Evolutionary conservation across 805 yeast species (phyloP).

Genomic region (Isabelozyma gotoi): DNA sequence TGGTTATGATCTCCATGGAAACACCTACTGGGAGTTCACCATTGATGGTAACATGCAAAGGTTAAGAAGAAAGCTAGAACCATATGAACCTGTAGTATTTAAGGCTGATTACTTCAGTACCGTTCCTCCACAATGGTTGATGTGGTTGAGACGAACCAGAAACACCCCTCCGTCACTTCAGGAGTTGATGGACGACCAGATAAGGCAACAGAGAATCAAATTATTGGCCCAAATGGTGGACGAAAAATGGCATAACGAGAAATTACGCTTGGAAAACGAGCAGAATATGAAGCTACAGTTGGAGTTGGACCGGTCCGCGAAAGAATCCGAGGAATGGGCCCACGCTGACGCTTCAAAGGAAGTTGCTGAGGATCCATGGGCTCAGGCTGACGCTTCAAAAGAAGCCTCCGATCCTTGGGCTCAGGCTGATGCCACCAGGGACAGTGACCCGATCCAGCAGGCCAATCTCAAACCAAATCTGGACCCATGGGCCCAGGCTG

Average conservation of each 20-base stretch:
- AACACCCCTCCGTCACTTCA: constrained; percentile 57
- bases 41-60: constrained; percentile 51
- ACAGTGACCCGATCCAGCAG: background rate
- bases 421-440: background rate
- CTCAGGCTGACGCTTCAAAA: constrained; percentile 25
- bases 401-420: background rate
- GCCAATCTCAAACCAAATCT: background rate
- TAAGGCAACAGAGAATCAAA: constrained; percentile 54
- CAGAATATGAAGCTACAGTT: constrained; percentile 26
- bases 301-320: constrained; percentile 29
- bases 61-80: constrained; percentile 65
- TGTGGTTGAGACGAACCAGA: constrained; percentile 74
- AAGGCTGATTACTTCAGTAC: constrained; percentile 59
- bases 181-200: constrained; percentile 60
- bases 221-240: constrained; percentile 49
- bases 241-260: constrained; percentile 38
- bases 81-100: constrained; percentile 45
- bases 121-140: constrained; percentile 73
- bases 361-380: constrained; percentile 29
- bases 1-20: constrained; percentile 80
- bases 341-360: background rate
- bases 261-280: constrained; percentile 30
- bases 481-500: constrained; percentile 6
- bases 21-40: constrained; percentile 81
- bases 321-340: constrained; percentile 11